Percentiles rank a stretch among this genome's conserved stretches.
Evolutionary conservation across 352 stramenopile genomes (phyloP).

Genomic region (Elongisporangium senticosum): DNA sequence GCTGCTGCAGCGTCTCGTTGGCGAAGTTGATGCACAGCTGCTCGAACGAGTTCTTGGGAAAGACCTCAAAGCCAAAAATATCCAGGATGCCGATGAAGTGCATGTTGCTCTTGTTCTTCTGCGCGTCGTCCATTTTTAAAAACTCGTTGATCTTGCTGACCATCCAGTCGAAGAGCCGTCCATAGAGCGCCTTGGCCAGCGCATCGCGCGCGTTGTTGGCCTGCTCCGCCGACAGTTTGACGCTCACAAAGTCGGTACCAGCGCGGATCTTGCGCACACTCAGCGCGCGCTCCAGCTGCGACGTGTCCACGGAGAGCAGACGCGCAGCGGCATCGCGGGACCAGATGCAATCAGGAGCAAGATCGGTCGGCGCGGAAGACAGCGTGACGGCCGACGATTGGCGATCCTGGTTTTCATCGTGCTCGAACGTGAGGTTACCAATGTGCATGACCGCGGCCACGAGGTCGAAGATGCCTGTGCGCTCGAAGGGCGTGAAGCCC

Average conservation of each 20-base stretch:
- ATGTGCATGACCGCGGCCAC: constrained; percentile 86
- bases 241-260: constrained; percentile 78
- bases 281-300: constrained; percentile 65
- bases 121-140: constrained; percentile 70
- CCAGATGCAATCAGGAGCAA: constrained; percentile 58
- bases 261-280: constrained; percentile 78
- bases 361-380: constrained; percentile 27
- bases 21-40: constrained; percentile 90
- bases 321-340: constrained; percentile 62
- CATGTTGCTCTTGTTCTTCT: constrained; percentile 46
- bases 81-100: constrained; percentile 89
- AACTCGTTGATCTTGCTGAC: constrained; percentile 84
- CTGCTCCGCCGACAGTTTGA: constrained; percentile 77
- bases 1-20: constrained; percentile 85
- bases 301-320: constrained; percentile 66
- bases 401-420: constrained; percentile 60
- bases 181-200: constrained; percentile 83
- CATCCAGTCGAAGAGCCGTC: constrained; percentile 89
- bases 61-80: constrained; percentile 93
- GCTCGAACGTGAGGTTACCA: constrained; percentile 83
- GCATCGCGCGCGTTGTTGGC: constrained; percentile 81
- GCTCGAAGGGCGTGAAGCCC: constrained; percentile 72
- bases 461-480: constrained; percentile 75
- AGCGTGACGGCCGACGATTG: constrained; percentile 24
- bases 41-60: constrained; percentile 88